These are phyloP conservation scores for Aschersonia sp. DNA, from an alignment of 2,329 filamentous ascomycete genomes.

Conservation along the genomic window DNA sequence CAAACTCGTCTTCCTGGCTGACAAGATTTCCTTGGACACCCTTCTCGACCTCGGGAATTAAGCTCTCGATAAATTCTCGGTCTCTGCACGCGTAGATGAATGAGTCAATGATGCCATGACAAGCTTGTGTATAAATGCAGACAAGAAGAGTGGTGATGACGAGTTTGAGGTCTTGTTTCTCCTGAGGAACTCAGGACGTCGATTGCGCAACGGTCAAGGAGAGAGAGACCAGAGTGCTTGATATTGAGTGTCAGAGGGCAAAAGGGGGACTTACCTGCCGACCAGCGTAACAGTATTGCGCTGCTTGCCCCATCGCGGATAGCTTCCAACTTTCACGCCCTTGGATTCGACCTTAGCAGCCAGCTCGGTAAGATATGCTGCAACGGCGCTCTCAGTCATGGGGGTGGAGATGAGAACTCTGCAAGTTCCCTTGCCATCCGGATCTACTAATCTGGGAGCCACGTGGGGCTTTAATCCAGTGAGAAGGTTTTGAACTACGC, in stretches of 20 bases:
- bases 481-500: conserved; percentile 56
- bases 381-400: conserved; percentile 71
- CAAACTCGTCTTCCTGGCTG: conserved; percentile 54
- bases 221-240: no score
- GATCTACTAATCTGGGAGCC: conserved; percentile 57
- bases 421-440: conserved; percentile 65
- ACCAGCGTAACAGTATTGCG: conserved; percentile 86
- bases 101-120: background rate
- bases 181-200: background rate
- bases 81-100: conserved; percentile 35
- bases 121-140: no score
- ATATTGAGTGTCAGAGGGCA: background rate
- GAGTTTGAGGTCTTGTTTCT: no score
- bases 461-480: conserved; percentile 61
- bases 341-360: conserved; percentile 56
- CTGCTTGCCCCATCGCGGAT: conserved; percentile 81
- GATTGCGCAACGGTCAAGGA: background rate
- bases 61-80: conserved; percentile 58
- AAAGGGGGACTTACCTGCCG: conserved; percentile 27
- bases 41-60: conserved; percentile 64
- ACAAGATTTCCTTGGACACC: conserved; percentile 63
- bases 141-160: no score
- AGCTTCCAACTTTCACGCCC: conserved; percentile 88
- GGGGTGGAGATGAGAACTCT: conserved; percentile 79
- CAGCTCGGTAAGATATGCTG: conserved; percentile 67